Evolutionary conservation across 2,329 filamentous ascomycete genomes (phyloP), one percentile per base, ranked within the genome.

Genomic region (Catunica adiposa): DNA sequence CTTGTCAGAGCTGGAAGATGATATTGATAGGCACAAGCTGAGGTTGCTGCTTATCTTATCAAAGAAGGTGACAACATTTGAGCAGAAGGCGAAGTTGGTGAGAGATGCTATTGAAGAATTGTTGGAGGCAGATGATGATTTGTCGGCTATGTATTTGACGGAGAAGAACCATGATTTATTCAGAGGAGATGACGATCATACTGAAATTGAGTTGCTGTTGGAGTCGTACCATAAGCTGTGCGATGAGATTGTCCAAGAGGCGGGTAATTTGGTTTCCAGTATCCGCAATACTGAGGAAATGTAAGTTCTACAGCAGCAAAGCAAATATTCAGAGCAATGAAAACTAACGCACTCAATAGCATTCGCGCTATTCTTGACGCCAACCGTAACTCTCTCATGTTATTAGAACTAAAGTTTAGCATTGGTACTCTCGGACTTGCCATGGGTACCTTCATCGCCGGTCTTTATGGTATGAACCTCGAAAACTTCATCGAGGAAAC

Each of bases 391-490:
- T 86, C 89, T 7, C 85, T 98, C 61, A 98, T 98, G 92, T 76
- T 98, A 17, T 78, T 97, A 31, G 92, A 97, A 61, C 82, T 98
- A 62, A 95, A 94, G 66, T 95, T 97, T 71, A 92, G 86, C 65
- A 89, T 98, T 59, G 87, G 89, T 57, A 97, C 92, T 1, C 79
- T 98, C 3, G 89, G 89, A n/a, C 80, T 97, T 51, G 90, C 88
- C 55, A 88, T 89, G 66, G 92, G 92, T 56, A 96, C 92, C 52
- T 94, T 97, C 66, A 78, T 96, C 63, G 94, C 92, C 7, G 89
- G 89, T n/a, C 80, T 98, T n/a, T 98, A 97, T 75, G 92, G 92
- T 63, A 97, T 97, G 89, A 98, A 98, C 71, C 73, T 98, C 61
- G 94, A 96, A 66, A 97, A 97, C 70, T 97, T 96, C 68, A 88